A percentile compares a stretch with the other conserved stretches of the same genome.
Evolutionary conservation across 805 yeast genomes (phyloP).

Genomic region (Cyberlindnera suaveolens): DNA sequence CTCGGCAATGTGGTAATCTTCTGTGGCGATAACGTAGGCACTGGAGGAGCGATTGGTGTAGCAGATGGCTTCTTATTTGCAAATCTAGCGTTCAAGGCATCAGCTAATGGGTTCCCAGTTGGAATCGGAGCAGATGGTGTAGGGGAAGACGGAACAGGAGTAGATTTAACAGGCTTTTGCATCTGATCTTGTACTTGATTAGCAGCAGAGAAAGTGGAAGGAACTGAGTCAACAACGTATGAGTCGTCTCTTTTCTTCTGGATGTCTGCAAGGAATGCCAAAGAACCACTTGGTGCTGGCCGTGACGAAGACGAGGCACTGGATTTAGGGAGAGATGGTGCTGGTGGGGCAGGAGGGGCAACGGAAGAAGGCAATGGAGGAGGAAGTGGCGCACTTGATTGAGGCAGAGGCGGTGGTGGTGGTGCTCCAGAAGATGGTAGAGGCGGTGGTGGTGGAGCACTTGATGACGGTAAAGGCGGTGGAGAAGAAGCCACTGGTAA

Average conservation of each 20-base stretch:
- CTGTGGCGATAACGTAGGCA: conserved; percentile 7
- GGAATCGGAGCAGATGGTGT: conserved; percentile 18
- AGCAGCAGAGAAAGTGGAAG: conserved; percentile 21
- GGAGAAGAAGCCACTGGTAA: conserved; percentile 23
- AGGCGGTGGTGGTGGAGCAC: conserved; percentile 15
- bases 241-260: conserved; percentile 48
- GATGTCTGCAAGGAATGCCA: conserved; percentile 56
- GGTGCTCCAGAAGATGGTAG: conserved; percentile 24
- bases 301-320: conserved; percentile 15
- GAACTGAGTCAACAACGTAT: conserved; percentile 38
- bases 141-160: conserved; percentile 15
- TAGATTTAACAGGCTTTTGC: conserved; percentile 20
- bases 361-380: conserved; percentile 18
- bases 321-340: conserved; percentile 17
- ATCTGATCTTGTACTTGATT: conserved; percentile 16
- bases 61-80: conserved; percentile 7
- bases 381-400: conserved; percentile 5
- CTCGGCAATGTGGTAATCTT: conserved; percentile 16
- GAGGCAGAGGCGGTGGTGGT: conserved; percentile 22
- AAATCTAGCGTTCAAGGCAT: conserved; percentile 13
- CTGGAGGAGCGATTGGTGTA: conserved; percentile 12
- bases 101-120: conserved; percentile 13
- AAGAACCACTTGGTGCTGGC: conserved; percentile 29
- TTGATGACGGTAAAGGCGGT: conserved; percentile 23
- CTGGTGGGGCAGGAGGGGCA: conserved; percentile 18